These are phyloP conservation scores for Wallacemonas sp. DNA, from an alignment of 208 protist genomes.

Conservation along the genomic window DNA sequence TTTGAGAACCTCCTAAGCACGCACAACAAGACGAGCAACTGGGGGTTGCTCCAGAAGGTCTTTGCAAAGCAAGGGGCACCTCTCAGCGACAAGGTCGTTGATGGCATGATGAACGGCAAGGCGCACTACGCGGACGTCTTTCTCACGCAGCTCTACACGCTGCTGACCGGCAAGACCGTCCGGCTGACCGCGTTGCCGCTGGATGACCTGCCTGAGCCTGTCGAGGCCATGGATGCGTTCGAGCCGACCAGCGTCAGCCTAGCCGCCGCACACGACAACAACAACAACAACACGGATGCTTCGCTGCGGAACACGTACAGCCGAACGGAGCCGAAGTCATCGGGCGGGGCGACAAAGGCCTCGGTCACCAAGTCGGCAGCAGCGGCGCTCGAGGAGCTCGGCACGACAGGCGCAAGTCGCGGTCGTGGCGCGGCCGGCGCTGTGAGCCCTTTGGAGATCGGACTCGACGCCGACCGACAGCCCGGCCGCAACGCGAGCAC, in stretches of 20 bases:
- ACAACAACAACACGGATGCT: neutral
- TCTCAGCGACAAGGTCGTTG: constrained; percentile 71
- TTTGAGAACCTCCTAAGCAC: constrained; percentile 82
- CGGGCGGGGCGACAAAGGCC: too few species aligned
- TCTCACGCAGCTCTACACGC: constrained; percentile 75
- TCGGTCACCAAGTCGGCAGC: neutral
- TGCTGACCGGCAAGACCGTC: constrained; percentile 71
- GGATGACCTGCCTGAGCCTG: constrained; percentile 22
- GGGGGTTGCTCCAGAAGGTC: constrained; percentile 73
- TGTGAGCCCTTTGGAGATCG: too few species aligned
- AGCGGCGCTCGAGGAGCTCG: constrained; percentile 4
- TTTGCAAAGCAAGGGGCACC: constrained; percentile 62
- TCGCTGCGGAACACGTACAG: neutral
- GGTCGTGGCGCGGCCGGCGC: neutral
- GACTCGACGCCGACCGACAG: too few species aligned
- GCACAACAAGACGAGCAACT: constrained; percentile 88
- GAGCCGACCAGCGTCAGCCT: constrained; percentile 21
- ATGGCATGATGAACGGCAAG: constrained; percentile 75
- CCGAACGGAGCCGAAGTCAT: too few species aligned
- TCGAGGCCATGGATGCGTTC: neutral
- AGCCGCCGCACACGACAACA: constrained; percentile 5
- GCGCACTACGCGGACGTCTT: constrained; percentile 73
- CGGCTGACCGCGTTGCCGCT: constrained; percentile 45
- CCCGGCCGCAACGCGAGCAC: too few species aligned
- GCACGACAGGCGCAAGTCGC: neutral